These are phyloP conservation scores for Boletus sp. DNA, from an alignment of 768 basidiomycete genomes.

Conservation along the genomic window DNA sequence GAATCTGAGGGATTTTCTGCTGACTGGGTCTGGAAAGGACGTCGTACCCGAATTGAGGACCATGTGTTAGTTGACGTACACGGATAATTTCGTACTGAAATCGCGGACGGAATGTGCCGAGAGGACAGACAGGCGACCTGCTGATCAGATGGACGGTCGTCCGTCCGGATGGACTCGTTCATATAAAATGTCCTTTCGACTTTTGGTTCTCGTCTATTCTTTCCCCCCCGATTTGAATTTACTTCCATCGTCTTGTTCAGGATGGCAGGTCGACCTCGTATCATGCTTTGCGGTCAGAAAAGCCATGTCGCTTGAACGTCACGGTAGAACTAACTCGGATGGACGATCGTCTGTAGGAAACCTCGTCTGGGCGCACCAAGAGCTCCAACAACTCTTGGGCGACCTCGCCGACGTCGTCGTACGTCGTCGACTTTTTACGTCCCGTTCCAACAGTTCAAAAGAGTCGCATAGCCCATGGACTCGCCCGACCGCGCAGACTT, in stretches of 20 bases:
- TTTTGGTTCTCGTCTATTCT: too few species aligned
- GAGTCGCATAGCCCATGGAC: constrained; percentile 44
- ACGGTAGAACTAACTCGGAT: background rate
- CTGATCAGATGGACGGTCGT: too few species aligned
- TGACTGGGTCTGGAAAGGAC: too few species aligned
- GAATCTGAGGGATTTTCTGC: too few species aligned
- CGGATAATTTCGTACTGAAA: too few species aligned
- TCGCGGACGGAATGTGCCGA: too few species aligned
- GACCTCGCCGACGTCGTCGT: constrained; percentile 76
- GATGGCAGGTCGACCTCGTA: constrained; percentile 24
- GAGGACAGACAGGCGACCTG: too few species aligned
- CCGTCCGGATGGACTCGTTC: too few species aligned
- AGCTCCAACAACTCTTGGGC: constrained; percentile 61
- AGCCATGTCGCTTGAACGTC: background rate
- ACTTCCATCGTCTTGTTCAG: background rate
- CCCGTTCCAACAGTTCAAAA: background rate
- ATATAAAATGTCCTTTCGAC: too few species aligned
- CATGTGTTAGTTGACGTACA: too few species aligned
- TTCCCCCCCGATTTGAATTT: background rate
- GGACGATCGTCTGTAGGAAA: constrained; percentile 42
- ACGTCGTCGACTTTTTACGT: constrained; percentile 30
- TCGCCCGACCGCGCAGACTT: constrained; percentile 68
- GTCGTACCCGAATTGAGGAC: too few species aligned
- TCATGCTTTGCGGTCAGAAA: constrained; percentile 38
- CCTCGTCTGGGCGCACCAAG: constrained; percentile 80